Conservation (phyloP, 768 basidiomycete genomes). For the Russula foetens region DNA sequence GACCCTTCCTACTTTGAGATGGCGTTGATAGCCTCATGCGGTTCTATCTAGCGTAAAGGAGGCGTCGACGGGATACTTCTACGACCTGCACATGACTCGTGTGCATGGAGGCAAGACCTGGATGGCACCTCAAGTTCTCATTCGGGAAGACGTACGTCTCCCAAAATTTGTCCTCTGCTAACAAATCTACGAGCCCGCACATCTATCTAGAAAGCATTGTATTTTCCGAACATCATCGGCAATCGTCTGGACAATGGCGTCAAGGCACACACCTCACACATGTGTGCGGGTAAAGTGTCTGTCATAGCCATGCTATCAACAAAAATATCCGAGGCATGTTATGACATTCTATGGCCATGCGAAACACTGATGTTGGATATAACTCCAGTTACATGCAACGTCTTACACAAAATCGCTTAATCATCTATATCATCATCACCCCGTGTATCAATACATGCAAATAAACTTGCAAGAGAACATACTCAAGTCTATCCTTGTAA, state of each 20-base stretch:
- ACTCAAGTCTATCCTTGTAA: conserved; percentile 84
- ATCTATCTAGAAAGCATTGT: conserved; percentile 67
- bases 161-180: not conserved
- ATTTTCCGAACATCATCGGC: conserved; percentile 82
- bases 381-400: conserved; percentile 62
- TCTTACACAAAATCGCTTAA: conserved; percentile 59
- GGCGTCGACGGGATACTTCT: conserved; percentile 77
- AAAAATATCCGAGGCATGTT: conserved; percentile 74
- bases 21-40: not conserved
- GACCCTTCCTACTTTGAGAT: conserved; percentile 39
- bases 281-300: conserved; percentile 70
- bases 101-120: conserved; percentile 89
- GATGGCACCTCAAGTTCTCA: conserved; percentile 84
- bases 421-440: conserved; percentile 41
- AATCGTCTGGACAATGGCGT: conserved; percentile 49
- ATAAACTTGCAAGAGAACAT: conserved; percentile 94
- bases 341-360: not conserved
- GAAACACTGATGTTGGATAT: not conserved
- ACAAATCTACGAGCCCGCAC: not conserved
- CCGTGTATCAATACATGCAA: conserved; percentile 66
- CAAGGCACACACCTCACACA: conserved; percentile 63
- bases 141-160: conserved; percentile 76
- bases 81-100: conserved; percentile 74
- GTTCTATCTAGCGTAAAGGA: conserved; percentile 46
- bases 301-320: conserved; percentile 80